These are phyloP conservation scores for Typha latifolia DNA, from an alignment of 176 grass and related monocot species.

Conservation along the genomic window DNA sequence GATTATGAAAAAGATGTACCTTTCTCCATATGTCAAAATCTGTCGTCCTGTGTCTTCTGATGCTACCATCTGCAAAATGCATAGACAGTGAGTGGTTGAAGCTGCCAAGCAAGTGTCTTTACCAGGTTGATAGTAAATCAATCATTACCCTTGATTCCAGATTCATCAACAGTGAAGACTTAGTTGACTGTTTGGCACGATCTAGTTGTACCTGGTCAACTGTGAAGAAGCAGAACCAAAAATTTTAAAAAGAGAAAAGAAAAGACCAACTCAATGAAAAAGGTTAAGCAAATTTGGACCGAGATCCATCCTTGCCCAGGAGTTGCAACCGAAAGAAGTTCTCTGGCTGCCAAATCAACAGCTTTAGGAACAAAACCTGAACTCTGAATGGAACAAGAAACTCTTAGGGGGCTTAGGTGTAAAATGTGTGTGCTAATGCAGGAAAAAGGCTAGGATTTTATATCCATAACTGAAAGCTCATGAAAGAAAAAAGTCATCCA, in stretches of 20 bases:
- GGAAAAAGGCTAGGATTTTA: no score
- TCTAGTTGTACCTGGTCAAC: constrained; percentile 77
- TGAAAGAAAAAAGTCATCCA: background rate
- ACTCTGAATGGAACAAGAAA: constrained; percentile 33
- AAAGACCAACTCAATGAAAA: constrained; percentile 14
- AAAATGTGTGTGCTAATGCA: no score
- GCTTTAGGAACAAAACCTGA: constrained; percentile 73
- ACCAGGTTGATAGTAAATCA: constrained; percentile 6
- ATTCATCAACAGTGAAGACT: constrained; percentile 60
- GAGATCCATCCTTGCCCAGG: constrained; percentile 67
- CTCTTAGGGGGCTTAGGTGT: background rate
- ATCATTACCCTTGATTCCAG: constrained; percentile 67
- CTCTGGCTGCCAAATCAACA: constrained; percentile 77
- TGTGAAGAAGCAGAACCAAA: constrained; percentile 22
- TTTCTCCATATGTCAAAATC: constrained; percentile 85
- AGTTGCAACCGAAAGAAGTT: constrained; percentile 68
- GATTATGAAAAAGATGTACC: constrained; percentile 29
- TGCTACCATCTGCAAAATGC: constrained; percentile 35
- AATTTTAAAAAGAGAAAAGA: constrained; percentile 21
- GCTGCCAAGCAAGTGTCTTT: no score
- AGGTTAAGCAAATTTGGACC: constrained; percentile 17
- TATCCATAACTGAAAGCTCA: background rate
- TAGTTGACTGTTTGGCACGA: constrained; percentile 73
- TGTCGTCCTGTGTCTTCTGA: constrained; percentile 77
- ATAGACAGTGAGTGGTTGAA: background rate